phyloP scores from a whole-genome alignment of 306 rosid species.

The Lablab purpureus region DNA sequence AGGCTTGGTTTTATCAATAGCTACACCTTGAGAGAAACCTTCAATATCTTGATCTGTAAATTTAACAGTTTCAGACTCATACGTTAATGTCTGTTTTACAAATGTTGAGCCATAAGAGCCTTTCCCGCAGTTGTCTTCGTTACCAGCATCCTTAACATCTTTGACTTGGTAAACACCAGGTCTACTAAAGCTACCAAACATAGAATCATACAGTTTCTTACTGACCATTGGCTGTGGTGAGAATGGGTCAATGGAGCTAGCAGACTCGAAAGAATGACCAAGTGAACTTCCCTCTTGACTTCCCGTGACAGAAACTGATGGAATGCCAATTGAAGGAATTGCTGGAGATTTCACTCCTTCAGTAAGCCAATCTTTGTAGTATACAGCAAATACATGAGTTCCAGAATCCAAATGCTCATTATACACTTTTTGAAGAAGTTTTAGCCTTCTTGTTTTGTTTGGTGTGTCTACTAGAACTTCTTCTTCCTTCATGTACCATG shows the following conservation, averaged over 20 bases:
- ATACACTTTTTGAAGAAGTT: conserved; percentile 65
- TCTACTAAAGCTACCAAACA: conserved; percentile 54
- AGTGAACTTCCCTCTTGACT: conserved; percentile 52
- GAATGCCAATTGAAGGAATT: conserved; percentile 65
- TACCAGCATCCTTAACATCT: conserved; percentile 48
- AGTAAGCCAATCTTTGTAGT: conserved; percentile 89
- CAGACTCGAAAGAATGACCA: conserved; percentile 57
- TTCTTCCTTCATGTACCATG: conserved; percentile 70
- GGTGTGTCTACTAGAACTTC: conserved; percentile 53
- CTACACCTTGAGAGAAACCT: conserved; percentile 49
- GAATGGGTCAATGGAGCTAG: conserved; percentile 59
- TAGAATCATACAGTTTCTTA: conserved; percentile 73
- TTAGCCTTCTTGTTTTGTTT: conserved; percentile 56
- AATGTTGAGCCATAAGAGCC: conserved; percentile 57
- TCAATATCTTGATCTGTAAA: conserved; percentile 53
- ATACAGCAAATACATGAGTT: conserved; percentile 64
- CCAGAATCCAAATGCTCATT: conserved; percentile 75
- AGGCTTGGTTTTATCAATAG: conserved; percentile 45
- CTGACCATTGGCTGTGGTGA: conserved; percentile 77
- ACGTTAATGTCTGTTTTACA: conserved; percentile 49
- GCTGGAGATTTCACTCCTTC: conserved; percentile 77
- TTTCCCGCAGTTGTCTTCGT: conserved; percentile 41
- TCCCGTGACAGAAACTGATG: conserved; percentile 53
- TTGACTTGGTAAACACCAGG: conserved; percentile 50
- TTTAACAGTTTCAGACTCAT: conserved; percentile 52